These are phyloP conservation scores for Corymbia maculata DNA, from an alignment of 345 rosid species.

Conservation along the genomic window DNA sequence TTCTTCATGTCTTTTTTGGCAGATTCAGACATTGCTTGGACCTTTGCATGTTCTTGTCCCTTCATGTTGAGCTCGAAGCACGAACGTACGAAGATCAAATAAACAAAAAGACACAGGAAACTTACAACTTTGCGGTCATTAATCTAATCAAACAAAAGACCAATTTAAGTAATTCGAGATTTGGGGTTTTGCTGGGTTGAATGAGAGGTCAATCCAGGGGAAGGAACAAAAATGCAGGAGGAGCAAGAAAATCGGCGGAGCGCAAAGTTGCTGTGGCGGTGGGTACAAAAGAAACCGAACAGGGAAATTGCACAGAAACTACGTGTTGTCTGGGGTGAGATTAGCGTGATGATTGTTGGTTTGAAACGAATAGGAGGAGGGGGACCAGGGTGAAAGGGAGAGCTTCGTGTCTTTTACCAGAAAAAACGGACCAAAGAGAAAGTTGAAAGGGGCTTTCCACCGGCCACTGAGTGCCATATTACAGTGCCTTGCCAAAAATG, in stretches of 20 bases:
- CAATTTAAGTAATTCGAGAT: neutral
- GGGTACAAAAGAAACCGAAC: neutral
- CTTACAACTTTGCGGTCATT: neutral
- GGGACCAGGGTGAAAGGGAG: conserved; percentile 5
- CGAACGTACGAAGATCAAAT: neutral
- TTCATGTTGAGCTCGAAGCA: neutral
- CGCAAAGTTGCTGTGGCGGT: neutral
- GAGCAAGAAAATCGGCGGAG: neutral
- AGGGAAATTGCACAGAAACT: neutral
- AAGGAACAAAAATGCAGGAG: neutral
- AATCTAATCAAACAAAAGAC: neutral
- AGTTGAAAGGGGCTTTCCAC: conserved; percentile 51
- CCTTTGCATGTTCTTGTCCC: neutral
- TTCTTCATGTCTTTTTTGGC: neutral
- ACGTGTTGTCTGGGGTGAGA: neutral
- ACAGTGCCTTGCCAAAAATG: neutral
- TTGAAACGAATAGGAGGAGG: neutral
- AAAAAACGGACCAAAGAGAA: conserved; percentile 25
- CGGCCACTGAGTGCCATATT: conserved; percentile 23
- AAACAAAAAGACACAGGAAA: neutral
- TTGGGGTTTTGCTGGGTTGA: neutral
- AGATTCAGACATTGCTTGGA: neutral
- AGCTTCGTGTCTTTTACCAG: conserved; percentile 6
- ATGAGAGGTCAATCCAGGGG: neutral
- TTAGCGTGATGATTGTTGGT: neutral